A percentile compares a stretch with the other conserved stretches of the same genome.
Evolutionary conservation across 306 rosid genomes (phyloP).

Genomic region (Senna tora): DNA sequence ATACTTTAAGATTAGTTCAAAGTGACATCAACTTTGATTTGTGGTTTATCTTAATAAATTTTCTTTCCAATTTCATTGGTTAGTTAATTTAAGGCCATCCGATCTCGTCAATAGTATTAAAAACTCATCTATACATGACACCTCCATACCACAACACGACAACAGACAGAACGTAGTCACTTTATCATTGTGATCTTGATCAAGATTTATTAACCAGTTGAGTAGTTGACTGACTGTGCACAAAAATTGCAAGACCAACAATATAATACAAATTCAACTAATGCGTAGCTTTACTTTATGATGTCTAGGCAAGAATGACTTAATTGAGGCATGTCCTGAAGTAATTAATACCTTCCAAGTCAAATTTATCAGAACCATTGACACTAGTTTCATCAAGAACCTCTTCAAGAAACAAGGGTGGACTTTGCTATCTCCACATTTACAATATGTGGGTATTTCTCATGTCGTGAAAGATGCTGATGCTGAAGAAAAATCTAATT

Average conservation of each 20-base stretch:
- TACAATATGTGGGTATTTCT: conserved; percentile 64
- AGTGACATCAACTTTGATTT: conserved; percentile 14
- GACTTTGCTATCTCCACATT: conserved; percentile 52
- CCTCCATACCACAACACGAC: background rate
- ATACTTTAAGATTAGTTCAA: conserved; percentile 19
- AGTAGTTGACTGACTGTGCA: background rate
- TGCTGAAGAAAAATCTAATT: conserved; percentile 43
- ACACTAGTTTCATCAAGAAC: conserved; percentile 30
- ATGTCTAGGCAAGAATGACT: background rate
- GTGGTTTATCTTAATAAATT: too few relatives aligned
- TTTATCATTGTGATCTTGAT: conserved; percentile 8
- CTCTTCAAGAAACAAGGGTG: conserved; percentile 41
- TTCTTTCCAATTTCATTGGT: conserved; percentile 9
- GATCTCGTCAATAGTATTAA: background rate
- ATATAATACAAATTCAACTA: background rate
- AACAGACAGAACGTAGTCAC: conserved; percentile 18
- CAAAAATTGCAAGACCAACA: background rate
- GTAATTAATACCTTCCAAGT: conserved; percentile 59
- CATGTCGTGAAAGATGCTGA: conserved; percentile 49
- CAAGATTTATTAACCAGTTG: background rate
- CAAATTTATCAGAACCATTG: conserved; percentile 42
- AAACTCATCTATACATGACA: background rate
- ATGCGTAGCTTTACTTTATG: background rate
- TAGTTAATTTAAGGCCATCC: background rate
- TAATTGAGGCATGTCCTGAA: background rate